These are phyloP conservation scores for Mallotus repandus DNA, from an alignment of 441 rosid genomes.

Conservation along the genomic window DNA sequence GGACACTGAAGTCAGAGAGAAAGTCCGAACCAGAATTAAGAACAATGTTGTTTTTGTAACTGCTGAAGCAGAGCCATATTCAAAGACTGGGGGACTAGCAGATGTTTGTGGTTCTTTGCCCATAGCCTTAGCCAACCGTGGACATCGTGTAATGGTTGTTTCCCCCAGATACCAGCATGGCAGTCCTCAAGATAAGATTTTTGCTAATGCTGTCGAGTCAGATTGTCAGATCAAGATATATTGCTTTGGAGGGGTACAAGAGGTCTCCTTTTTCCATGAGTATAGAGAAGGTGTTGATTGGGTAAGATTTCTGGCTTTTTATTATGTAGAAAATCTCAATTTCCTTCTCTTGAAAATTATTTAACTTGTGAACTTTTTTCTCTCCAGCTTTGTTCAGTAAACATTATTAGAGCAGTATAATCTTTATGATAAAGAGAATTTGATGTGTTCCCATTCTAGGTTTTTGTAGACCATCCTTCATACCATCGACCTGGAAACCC, in stretches of 20 bases:
- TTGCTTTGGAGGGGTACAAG: slow-evolving; percentile 81
- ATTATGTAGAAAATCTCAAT: not conserved
- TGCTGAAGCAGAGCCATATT: slow-evolving; percentile 93
- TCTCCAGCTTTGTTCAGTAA: not conserved
- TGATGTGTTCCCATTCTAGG: slow-evolving; percentile 40
- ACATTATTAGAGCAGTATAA: no score
- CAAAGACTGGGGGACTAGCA: slow-evolving; percentile 94
- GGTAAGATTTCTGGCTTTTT: slow-evolving; percentile 42
- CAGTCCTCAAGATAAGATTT: slow-evolving; percentile 46
- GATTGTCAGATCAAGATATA: slow-evolving; percentile 42
- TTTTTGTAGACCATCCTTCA: slow-evolving; percentile 81
- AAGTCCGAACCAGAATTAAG: slow-evolving; percentile 29
- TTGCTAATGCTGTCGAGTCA: slow-evolving; percentile 45
- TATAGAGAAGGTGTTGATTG: slow-evolving; percentile 89
- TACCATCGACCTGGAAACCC: slow-evolving; percentile 92
- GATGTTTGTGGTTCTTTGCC: slow-evolving; percentile 99
- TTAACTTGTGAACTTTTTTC: not conserved
- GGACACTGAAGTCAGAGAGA: slow-evolving; percentile 33
- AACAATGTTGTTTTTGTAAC: slow-evolving; percentile 73
- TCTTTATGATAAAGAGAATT: not conserved
- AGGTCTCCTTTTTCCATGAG: slow-evolving; percentile 82
- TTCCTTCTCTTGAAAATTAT: not conserved
- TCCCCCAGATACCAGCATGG: slow-evolving; percentile 82
- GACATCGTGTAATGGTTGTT: slow-evolving; percentile 97
- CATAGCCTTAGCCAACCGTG: slow-evolving; percentile 62